phyloP scores from a whole-genome alignment of 768 basidiomycete species.

The Boletus subparvulus region DNA sequence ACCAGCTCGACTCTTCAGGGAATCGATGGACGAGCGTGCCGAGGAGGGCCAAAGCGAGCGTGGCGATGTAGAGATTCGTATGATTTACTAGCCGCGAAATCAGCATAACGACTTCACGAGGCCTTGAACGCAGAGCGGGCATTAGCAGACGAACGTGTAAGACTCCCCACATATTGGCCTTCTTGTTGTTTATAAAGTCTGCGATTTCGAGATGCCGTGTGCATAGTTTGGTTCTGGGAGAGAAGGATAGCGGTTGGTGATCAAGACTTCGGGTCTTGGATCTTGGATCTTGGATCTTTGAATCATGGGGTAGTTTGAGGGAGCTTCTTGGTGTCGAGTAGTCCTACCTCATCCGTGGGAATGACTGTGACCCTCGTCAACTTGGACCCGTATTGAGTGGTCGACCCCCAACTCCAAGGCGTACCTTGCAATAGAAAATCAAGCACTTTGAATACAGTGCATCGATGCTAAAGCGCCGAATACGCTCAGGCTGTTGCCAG shows the following conservation, averaged over 20 bases:
- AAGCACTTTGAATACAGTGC: neutral
- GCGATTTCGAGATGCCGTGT: constrained; percentile 89
- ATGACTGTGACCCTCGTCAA: too few species aligned
- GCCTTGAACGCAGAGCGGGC: constrained; percentile 43
- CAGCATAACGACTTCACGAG: constrained; percentile 88
- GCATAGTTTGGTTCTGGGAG: constrained; percentile 90
- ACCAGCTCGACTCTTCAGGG: too few species aligned
- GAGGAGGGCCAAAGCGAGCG: constrained; percentile 82
- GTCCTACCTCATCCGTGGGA: too few species aligned
- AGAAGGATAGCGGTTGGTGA: constrained; percentile 79
- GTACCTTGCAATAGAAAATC: too few species aligned
- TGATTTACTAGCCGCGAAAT: constrained; percentile 86
- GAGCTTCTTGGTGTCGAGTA: too few species aligned
- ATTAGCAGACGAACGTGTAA: neutral
- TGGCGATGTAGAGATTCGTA: constrained; percentile 86
- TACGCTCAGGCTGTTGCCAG: neutral
- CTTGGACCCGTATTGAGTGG: too few species aligned
- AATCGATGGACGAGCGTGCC: constrained; percentile 92
- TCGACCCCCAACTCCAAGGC: too few species aligned
- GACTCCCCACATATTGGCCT: too few species aligned
- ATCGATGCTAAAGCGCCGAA: neutral
- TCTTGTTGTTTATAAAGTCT: too few species aligned
- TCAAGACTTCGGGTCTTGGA: constrained; percentile 67
- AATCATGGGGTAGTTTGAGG: constrained; percentile 52
- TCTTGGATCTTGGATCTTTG: too few species aligned